A percentile compares a stretch with the other conserved stretches of the same genome.
These are phyloP conservation scores for Scenedesmus sp. DNA, from an alignment of 163 green algal genomes.

Conservation along the genomic window DNA sequence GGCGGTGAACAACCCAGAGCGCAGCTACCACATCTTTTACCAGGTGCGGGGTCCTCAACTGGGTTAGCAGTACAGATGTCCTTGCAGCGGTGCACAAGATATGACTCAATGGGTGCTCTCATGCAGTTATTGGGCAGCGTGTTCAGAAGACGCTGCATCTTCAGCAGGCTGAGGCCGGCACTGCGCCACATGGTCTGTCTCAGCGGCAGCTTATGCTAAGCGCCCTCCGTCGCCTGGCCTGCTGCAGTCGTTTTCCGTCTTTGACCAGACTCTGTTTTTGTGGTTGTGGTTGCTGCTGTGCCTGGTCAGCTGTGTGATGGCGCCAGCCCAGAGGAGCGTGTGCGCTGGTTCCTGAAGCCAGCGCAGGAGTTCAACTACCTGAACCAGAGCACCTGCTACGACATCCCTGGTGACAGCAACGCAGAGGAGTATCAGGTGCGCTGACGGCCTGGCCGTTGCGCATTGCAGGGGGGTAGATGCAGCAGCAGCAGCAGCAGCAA, in stretches of 20 bases:
- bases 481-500: neutral
- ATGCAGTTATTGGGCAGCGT: neutral
- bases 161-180: too few relatives aligned
- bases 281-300: neutral
- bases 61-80: neutral
- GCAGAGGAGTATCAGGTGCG: constrained; percentile 93
- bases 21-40: constrained; percentile 99
- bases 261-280: neutral
- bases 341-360: constrained; percentile 77
- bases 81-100: neutral
- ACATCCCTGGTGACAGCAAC: constrained; percentile 93
- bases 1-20: constrained; percentile 93
- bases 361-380: constrained; percentile 94
- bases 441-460: neutral
- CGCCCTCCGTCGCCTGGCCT: neutral
- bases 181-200: neutral
- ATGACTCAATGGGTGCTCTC: neutral
- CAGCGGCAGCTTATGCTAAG: neutral
- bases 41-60: constrained; percentile 72
- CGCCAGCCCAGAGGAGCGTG: constrained; percentile 81
- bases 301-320: constrained; percentile 91
- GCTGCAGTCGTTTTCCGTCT: neutral
- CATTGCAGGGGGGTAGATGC: neutral
- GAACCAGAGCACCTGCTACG: constrained; percentile 92
- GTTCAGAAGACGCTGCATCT: neutral